Evolutionary conservation across 83 land plant species (phyloP).

Genomic region (Larix sibirica): DNA sequence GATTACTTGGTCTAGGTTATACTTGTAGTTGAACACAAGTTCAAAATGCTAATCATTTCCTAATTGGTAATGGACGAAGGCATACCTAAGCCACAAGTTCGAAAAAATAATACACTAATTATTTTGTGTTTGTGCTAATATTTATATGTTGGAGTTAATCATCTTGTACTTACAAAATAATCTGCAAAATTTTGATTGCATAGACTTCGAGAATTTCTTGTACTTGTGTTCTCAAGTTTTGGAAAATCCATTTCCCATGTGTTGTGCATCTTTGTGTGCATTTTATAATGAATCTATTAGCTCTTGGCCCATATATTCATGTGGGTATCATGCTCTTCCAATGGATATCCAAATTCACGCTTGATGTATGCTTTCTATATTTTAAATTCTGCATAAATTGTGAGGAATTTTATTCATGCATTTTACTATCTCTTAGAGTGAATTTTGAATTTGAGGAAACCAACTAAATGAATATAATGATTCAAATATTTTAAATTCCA

Average conservation of each 20-base stretch:
- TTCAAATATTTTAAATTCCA: too few relatives aligned
- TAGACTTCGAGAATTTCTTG: neutral
- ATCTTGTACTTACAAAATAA: too few relatives aligned
- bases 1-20: too few relatives aligned
- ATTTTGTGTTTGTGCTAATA: too few relatives aligned
- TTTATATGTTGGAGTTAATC: too few relatives aligned
- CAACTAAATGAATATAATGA: too few relatives aligned
- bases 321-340: neutral
- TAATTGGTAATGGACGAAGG: neutral
- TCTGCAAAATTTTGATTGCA: neutral
- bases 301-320: neutral
- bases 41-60: neutral
- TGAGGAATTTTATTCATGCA: too few relatives aligned
- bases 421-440: too few relatives aligned
- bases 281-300: neutral
- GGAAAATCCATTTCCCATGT: neutral
- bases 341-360: neutral
- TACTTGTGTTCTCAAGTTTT: neutral
- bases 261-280: neutral
- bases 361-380: neutral
- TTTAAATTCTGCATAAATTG: too few relatives aligned
- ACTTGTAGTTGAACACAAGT: neutral
- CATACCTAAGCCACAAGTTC: neutral
- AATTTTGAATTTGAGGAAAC: too few relatives aligned
- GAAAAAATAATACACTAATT: neutral